phyloP scores from a whole-genome alignment of 139 green algal species.

The Chlamydomonas sp. region DNA sequence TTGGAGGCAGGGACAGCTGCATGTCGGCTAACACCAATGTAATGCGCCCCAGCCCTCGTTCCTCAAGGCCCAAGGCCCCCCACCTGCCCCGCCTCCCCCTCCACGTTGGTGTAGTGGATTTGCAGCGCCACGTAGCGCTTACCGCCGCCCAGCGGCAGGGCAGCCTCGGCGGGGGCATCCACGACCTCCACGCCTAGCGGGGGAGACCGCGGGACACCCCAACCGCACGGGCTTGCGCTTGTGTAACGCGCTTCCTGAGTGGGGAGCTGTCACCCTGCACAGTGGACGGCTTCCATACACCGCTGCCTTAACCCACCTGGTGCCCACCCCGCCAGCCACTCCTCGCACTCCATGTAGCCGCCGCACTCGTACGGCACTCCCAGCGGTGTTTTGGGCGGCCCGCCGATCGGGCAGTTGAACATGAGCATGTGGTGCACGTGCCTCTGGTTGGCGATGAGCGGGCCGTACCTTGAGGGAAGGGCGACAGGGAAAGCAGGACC shows the following conservation, averaged over 20 bases:
- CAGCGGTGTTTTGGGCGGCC: not conserved
- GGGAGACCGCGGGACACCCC: not conserved
- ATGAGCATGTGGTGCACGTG: conserved; percentile 21
- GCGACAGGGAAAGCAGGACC: too few relatives aligned
- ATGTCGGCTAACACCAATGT: too few relatives aligned
- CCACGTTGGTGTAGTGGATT: conserved; percentile 34
- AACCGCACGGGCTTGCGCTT: too few relatives aligned
- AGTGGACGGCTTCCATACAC: too few relatives aligned
- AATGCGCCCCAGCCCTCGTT: too few relatives aligned
- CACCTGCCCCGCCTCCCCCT: not conserved
- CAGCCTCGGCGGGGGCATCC: not conserved
- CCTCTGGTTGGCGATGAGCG: not conserved
- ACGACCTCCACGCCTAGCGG: not conserved
- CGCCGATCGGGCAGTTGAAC: not conserved
- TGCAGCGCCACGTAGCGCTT: not conserved
- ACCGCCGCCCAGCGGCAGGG: not conserved
- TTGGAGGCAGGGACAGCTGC: too few relatives aligned
- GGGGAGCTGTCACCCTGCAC: too few relatives aligned
- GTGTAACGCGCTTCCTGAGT: too few relatives aligned
- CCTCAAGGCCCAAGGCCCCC: not conserved
- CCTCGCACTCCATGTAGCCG: conserved; percentile 19
- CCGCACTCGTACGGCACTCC: conserved; percentile 11
- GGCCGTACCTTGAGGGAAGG: not conserved
- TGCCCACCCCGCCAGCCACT: conserved; percentile 26
- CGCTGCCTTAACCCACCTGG: not conserved